Conservation (phyloP, 2,329 filamentous ascomycete species). For the Mollisiaceae sp. region DNA sequence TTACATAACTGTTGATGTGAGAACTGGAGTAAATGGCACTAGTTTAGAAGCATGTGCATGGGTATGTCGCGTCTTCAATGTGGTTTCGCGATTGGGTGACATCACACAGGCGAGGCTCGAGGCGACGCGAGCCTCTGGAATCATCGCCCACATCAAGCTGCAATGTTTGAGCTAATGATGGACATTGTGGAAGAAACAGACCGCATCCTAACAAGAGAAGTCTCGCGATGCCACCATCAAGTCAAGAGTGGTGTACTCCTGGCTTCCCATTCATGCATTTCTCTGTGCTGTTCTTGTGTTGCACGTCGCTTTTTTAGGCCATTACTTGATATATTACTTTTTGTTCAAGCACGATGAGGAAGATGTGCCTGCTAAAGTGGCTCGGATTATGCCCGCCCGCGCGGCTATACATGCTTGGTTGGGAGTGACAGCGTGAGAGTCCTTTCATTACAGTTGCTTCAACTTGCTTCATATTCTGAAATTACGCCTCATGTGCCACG, state of each 20-base stretch:
- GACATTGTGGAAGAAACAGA: too few species aligned
- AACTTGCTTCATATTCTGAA: background rate
- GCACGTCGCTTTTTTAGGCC: conserved; percentile 17
- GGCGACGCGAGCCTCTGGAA: too few species aligned
- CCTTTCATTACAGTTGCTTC: conserved; percentile 8
- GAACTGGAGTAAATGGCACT: background rate
- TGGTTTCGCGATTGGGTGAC: background rate
- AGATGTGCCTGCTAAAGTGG: background rate
- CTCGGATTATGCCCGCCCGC: background rate
- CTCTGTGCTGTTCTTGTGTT: conserved; percentile 1
- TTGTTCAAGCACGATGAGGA: background rate
- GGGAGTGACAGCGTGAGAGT: background rate
- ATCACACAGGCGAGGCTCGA: too few species aligned
- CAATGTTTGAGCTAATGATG: too few species aligned
- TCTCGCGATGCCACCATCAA: background rate
- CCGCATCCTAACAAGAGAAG: background rate
- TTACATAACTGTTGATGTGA: background rate
- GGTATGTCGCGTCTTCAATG: too few species aligned
- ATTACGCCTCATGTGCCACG: background rate
- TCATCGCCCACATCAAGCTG: too few species aligned
- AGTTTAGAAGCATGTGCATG: background rate
- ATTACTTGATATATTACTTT: conserved; percentile 16
- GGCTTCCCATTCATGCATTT: background rate
- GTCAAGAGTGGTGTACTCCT: background rate
- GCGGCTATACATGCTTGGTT: background rate